These are phyloP conservation scores for Aureobasidium sp. DNA, from an alignment of 2,329 filamentous ascomycete species.

Conservation along the genomic window DNA sequence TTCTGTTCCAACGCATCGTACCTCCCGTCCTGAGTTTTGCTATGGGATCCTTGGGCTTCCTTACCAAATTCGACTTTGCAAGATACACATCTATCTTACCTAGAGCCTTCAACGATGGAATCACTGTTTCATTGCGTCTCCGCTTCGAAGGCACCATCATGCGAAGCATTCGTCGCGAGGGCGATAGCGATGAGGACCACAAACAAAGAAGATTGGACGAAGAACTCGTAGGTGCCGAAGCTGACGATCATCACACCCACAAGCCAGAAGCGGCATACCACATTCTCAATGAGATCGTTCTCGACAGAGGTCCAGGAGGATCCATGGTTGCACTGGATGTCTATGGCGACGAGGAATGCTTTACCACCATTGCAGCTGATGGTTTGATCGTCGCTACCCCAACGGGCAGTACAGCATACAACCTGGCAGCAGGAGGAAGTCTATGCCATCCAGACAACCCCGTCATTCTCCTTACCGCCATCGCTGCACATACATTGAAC, in stretches of 20 bases:
- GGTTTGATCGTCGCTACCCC: slow-evolving; percentile 91
- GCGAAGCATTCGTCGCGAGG: slow-evolving; percentile 56
- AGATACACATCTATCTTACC: slow-evolving; percentile 63
- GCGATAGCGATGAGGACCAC: slow-evolving; percentile 25
- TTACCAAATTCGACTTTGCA: slow-evolving; percentile 91
- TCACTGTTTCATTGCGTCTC: slow-evolving; percentile 79
- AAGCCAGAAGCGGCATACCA: slow-evolving; percentile 76
- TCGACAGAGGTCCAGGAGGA: slow-evolving; percentile 87
- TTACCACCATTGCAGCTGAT: slow-evolving; percentile 88
- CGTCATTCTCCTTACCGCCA: slow-evolving; percentile 87
- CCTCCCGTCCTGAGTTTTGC: slow-evolving; percentile 80
- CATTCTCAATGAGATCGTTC: slow-evolving; percentile 93
- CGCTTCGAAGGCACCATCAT: slow-evolving; percentile 93
- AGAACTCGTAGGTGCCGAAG: slow-evolving; percentile 80
- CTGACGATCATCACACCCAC: slow-evolving; percentile 78
- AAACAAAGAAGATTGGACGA: slow-evolving; percentile 67
- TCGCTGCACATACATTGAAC: slow-evolving; percentile 89
- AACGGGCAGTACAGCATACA: slow-evolving; percentile 92
- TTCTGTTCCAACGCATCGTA: slow-evolving; percentile 86
- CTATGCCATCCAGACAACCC: slow-evolving; percentile 95
- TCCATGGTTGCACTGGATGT: slow-evolving; percentile 91
- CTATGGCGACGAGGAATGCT: slow-evolving; percentile 91
- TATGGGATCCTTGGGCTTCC: slow-evolving; percentile 74
- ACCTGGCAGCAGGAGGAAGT: slow-evolving; percentile 89
- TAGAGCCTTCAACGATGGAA: slow-evolving; percentile 69